Base-by-base conservation (phyloP, 345 rosid genomes). In the Sisymbrium altissimum region DNA sequence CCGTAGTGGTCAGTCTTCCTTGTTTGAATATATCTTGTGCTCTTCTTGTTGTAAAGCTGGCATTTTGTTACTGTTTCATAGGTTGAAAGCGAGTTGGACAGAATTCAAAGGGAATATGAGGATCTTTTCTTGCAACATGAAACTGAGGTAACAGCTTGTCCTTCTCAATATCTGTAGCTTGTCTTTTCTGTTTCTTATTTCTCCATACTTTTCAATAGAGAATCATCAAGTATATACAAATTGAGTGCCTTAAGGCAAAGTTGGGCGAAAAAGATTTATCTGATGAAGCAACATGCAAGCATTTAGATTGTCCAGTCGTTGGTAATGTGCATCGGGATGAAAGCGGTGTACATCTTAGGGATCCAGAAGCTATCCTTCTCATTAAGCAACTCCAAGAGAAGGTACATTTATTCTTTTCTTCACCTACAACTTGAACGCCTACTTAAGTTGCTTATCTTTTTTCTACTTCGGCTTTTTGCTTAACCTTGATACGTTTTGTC, bases 331-430 rank as follows among this genome's bases (percentile, higher is more conserved):
- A 71, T 62, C 8, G 41, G 52, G 75, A 60, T 71, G 87, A 88
- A 68, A 82, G 64, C 64, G 55, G 15, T 74, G 77, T 59, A 36
- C 74, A 82, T 71, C 59, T 66, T 63, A 78, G 84, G 78, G 96
- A 86, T 81, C 84, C 82, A 6, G 96, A 91, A 78, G 81, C 84
- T 76, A 83, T 83, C 73, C 76, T 80, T 82, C 86, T 89, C 63
- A 87, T 88, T 79, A 87, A 88, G 79, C 92, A 86, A 84, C 97
- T 93, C 55, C 89, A 91, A 78, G 96, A 89, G 84, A 90, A 91
- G 97, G 98, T 91, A 64, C 64, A 43, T 68, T 61, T 78, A 55
- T 29, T 40, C 70, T 70, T 64, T 54, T 55, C 40, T 40, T 52
- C 53, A 57, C 33, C 39, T 25, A 35, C 63, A 60, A 52, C 38